Base-by-base conservation (phyloP, 1,284 basidiomycete genomes). In the Naganishia liquefaciens region DNA sequence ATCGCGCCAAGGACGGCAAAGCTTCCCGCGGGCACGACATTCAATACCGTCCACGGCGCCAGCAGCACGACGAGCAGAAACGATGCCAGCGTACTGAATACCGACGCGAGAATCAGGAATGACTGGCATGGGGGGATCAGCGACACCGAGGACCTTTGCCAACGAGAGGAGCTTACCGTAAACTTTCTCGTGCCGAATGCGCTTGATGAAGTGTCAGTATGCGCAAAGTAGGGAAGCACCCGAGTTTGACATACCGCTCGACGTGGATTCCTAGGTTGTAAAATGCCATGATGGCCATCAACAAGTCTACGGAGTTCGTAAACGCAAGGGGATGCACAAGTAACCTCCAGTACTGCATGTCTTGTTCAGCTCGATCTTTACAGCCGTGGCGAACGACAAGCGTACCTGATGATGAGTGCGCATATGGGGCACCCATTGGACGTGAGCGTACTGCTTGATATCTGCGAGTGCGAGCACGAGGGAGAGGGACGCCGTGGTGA, bases 141-240 rank as follows among this genome's bases (percentile, higher is more conserved):
- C 30, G n/a, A n/a, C n/a, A 66, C 7, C 63, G 54, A 51, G 64
- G 21, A 33, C n/a, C n/a, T n/a, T n/a, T n/a, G n/a, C n/a, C 13
- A 60, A 27, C 25, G 17, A 25, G 27, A 37, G 39, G 19, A 80
- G n/a, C 89, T 78, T 70, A 92, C 92, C n/a, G 90, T 89, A 78
- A 85, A 96, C 76, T 96, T 96, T 64, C 87, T 78, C 60, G 87
- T 88, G 2, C 93, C 93, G 73, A 93, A 95, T 44, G 87, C 85
- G 37, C 77, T 79, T 52, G 19, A 10, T 21, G 52, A 25, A n/a
- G 4, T 23, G n/a, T 33, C 49, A 51, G 49, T 19, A 1, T n/a
- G 7, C 1, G 25, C 7, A 13, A 37, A 19, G 9, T 25, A 47
- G 28, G 25, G 4, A 5, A 13, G 1, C 15, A 9, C 39, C 19